Evolutionary conservation across 2,329 filamentous ascomycete species (phyloP), one percentile per base, ranked within the genome.

Genomic region (Fusarium equiseti): DNA sequence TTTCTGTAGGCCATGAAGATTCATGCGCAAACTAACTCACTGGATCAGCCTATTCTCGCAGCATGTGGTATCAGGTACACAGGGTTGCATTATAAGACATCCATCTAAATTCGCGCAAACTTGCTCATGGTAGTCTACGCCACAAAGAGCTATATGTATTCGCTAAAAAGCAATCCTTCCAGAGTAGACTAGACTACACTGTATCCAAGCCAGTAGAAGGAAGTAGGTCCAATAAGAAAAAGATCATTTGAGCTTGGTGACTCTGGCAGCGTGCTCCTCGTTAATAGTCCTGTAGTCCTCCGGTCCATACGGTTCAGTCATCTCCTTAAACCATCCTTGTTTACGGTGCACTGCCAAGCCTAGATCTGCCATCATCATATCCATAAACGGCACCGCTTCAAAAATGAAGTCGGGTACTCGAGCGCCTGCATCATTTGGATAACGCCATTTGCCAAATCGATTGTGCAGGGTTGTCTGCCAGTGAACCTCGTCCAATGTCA

Each of bases 331-430:
- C 22, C 56, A 60, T 3, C 53, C 56, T 12, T 35, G 29, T 1
- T 60, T 60, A 2, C 53, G 58, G 20, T 56, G 53, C 24, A 38
- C 44, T 2, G 10, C 44, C 10, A 60, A 20, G 5, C 58, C 53
- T 12, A 60, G n/a, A 11, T 60, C 58, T 2, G 56, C 57, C 31
- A 60, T 56, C 26, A 60, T 27, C 58, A 59, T 60, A 13, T 60
- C 53, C 44, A 60, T 44, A 8, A 59, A 59, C 1, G 58, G 53
- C 4, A 60, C 53, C 0, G 53, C 58, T 18, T 60, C 53, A 11
- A 60, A 60, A 2, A 60, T 44, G 6, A 60, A 60, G 13, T 60
- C 58, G 2, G 58, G 53, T 2, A 44, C 15, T 2, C 24, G 48
- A 2, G 58, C 53, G 11, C 58, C 58, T 16, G 44, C 24, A 2